A percentile compares a stretch with the other conserved stretches of the same genome.
These are phyloP conservation scores for Nakataea oryzae DNA, from an alignment of 2,329 filamentous ascomycete genomes.

Conservation along the genomic window DNA sequence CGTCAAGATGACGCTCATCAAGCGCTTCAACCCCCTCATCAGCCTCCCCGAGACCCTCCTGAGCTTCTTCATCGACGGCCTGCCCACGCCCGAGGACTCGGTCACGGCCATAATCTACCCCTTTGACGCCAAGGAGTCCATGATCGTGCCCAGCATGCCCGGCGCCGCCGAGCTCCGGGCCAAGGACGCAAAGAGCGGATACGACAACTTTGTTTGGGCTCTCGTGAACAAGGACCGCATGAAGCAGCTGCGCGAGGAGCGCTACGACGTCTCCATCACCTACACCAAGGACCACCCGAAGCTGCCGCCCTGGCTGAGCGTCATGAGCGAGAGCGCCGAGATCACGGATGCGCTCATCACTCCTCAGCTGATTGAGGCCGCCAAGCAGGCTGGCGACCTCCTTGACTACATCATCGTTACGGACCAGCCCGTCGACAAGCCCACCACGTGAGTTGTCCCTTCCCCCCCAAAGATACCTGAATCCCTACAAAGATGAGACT, in stretches of 20 bases:
- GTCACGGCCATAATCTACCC: slow-evolving; percentile 72
- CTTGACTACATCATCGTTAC: slow-evolving; percentile 83
- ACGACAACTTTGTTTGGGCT: slow-evolving; percentile 89
- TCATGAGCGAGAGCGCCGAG: slow-evolving; percentile 96
- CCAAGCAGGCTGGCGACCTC: slow-evolving; percentile 66
- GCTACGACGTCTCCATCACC: slow-evolving; percentile 90
- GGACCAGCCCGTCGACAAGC: slow-evolving; percentile 83
- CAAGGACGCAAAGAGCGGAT: slow-evolving; percentile 55
- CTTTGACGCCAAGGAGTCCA: slow-evolving; percentile 84
- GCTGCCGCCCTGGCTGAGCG: slow-evolving; percentile 78
- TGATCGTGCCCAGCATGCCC: slow-evolving; percentile 58
- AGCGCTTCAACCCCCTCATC: slow-evolving; percentile 73
- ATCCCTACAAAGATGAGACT: too few relatives aligned
- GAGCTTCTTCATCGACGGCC: slow-evolving; percentile 71
- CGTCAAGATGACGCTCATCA: slow-evolving; percentile 68
- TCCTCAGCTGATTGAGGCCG: slow-evolving; percentile 71
- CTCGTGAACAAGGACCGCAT: slow-evolving; percentile 92
- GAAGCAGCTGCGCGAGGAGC: slow-evolving; percentile 80
- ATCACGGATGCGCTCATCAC: slow-evolving; percentile 82
- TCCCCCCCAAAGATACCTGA: neutral
- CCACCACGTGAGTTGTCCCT: slow-evolving; percentile 56
- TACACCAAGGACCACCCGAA: slow-evolving; percentile 87
- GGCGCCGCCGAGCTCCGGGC: slow-evolving; percentile 43
- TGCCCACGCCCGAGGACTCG: slow-evolving; percentile 58
- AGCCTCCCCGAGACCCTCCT: slow-evolving; percentile 52